Evolutionary conservation across 495 filamentous ascomycete species (phyloP).

Genomic region (Penicillium subrubescens): DNA sequence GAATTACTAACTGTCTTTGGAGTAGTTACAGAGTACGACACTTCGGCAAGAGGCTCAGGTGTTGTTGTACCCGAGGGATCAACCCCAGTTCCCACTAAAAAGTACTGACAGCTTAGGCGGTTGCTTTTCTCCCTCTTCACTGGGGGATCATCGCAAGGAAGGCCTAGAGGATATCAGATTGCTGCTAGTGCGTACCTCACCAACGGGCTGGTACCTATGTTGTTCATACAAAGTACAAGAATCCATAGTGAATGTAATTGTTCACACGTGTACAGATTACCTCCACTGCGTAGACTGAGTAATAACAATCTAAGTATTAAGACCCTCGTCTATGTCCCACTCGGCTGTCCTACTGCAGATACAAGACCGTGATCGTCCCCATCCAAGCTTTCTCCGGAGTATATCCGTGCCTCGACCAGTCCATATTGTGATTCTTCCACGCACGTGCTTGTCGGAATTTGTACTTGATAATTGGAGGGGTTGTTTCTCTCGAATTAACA

Average conservation of each 20-base stretch:
- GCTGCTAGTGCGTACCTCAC: not conserved
- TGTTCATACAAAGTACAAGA: not conserved
- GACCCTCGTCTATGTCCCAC: not conserved
- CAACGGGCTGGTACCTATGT: not conserved
- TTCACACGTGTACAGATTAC: not conserved
- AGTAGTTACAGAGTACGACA: not conserved
- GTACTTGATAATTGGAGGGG: not conserved
- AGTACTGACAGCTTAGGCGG: conserved; percentile 9
- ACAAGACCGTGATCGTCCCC: conserved; percentile 4
- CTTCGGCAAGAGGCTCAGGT: conserved; percentile 8
- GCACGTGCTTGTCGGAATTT: conserved; percentile 6
- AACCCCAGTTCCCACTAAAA: conserved; percentile 10
- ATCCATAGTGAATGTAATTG: not conserved
- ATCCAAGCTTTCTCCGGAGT: conserved; percentile 13
- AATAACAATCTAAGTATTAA: not conserved
- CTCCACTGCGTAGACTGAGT: not conserved
- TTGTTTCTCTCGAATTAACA: not conserved
- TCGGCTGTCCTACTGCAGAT: not conserved
- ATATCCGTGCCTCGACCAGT: conserved; percentile 21
- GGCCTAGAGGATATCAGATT: not conserved
- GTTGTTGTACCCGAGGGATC: conserved; percentile 6
- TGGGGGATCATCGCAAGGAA: conserved; percentile 2
- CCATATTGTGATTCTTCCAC: conserved; percentile 6
- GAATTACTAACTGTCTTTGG: not conserved
- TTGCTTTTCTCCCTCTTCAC: not conserved